Percentiles rank a stretch among this genome's conserved stretches.
These are phyloP conservation scores for Datisca glomerata DNA, from an alignment of 306 rosid species.

Conservation along the genomic window DNA sequence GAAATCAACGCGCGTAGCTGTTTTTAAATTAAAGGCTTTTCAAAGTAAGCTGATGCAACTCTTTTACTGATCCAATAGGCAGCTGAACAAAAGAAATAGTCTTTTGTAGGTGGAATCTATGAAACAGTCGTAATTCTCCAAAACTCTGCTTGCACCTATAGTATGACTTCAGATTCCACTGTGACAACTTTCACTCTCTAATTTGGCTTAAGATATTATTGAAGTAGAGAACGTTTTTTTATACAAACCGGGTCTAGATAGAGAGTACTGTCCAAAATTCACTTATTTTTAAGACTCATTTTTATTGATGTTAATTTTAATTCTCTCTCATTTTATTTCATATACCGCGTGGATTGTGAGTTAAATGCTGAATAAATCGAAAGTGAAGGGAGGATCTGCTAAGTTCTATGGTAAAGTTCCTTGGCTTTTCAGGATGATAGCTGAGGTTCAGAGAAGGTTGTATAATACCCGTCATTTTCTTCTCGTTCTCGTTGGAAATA, in stretches of 20 bases:
- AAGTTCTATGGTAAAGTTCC: neutral
- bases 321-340: conserved; percentile 7
- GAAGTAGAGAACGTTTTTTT: no score
- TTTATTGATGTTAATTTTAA: no score
- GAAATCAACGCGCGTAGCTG: neutral
- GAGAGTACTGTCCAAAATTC: no score
- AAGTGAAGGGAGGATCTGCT: neutral
- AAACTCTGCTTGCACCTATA: neutral
- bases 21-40: neutral
- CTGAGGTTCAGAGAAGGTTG: neutral
- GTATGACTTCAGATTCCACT: no score
- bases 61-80: no score
- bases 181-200: no score
- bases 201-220: no score
- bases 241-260: no score
- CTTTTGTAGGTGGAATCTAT: neutral
- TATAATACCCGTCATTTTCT: neutral
- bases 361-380: neutral
- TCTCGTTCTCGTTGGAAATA: neutral
- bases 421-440: neutral
- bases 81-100: no score
- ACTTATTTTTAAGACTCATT: no score
- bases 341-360: conserved; percentile 1
- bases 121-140: neutral
- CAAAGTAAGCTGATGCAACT: no score